These are phyloP conservation scores for Apiospora saccharicola DNA, from an alignment of 2,329 filamentous ascomycete genomes.

Conservation along the genomic window DNA sequence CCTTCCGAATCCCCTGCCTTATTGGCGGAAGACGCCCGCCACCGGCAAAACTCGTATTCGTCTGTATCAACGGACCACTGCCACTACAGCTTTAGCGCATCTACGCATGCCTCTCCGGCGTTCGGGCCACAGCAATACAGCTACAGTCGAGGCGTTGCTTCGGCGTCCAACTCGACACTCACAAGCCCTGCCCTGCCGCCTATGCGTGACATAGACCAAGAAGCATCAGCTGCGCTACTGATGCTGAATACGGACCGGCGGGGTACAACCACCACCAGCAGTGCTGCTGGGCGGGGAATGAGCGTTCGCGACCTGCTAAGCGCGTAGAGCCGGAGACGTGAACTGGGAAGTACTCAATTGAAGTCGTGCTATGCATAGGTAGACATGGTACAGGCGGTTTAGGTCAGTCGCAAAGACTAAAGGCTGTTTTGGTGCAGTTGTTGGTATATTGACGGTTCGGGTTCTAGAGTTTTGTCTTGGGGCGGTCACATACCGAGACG, in stretches of 20 bases:
- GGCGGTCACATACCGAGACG: background rate
- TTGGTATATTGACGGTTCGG: background rate
- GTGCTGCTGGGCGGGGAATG: conserved; percentile 51
- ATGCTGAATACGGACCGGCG: conserved; percentile 87
- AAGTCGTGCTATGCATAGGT: background rate
- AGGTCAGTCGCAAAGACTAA: background rate
- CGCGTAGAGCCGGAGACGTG: conserved; percentile 43
- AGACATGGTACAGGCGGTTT: background rate
- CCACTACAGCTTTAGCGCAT: conserved; percentile 50
- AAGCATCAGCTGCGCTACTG: conserved; percentile 84
- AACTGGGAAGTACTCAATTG: background rate
- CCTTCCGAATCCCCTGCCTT: conserved; percentile 62
- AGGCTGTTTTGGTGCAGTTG: background rate
- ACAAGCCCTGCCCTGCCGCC: conserved; percentile 66
- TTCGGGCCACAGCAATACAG: conserved; percentile 52
- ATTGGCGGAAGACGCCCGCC: conserved; percentile 52
- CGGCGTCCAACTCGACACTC: conserved; percentile 58
- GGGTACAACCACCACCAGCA: conserved; percentile 44
- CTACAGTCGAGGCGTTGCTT: conserved; percentile 44
- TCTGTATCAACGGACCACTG: conserved; percentile 56
- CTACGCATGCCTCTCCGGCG: conserved; percentile 52
- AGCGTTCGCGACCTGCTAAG: conserved; percentile 63
- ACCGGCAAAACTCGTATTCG: conserved; percentile 62
- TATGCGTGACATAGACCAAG: conserved; percentile 70
- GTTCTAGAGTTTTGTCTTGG: background rate